Conservation (phyloP, 768 basidiomycete genomes). For the Collybia sp. region DNA sequence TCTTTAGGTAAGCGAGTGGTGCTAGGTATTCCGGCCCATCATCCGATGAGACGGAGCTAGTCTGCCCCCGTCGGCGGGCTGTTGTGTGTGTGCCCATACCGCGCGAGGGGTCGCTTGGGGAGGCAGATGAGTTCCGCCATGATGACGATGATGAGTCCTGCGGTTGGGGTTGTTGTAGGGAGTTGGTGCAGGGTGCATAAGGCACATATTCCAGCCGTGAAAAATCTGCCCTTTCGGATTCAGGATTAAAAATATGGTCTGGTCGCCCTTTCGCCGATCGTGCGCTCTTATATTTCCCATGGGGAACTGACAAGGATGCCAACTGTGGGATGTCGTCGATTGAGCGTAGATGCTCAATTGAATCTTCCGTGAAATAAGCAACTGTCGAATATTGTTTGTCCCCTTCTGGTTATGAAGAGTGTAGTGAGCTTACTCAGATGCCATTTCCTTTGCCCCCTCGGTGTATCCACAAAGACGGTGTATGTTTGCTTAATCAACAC, state of each 20-base stretch:
- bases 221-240: constrained; percentile 30
- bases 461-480: constrained; percentile 69
- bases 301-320: constrained; percentile 51
- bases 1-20: constrained; percentile 66
- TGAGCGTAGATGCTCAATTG: constrained; percentile 51
- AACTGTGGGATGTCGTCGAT: constrained; percentile 60
- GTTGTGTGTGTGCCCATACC: neutral
- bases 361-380: constrained; percentile 77
- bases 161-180: constrained; percentile 15
- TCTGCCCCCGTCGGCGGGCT: constrained; percentile 15
- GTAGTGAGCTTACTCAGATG: constrained; percentile 56
- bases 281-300: constrained; percentile 66
- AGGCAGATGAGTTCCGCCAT: neutral
- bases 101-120: constrained; percentile 1
- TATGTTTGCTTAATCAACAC: constrained; percentile 78
- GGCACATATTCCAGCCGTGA: constrained; percentile 41
- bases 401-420: constrained; percentile 4
- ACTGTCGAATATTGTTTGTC: constrained; percentile 36
- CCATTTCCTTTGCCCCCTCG: constrained; percentile 71
- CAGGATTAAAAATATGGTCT: constrained; percentile 45
- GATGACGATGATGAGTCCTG: constrained; percentile 9
- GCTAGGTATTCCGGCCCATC: constrained; percentile 40
- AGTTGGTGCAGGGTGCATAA: constrained; percentile 26
- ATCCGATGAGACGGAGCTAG: constrained; percentile 24
- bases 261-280: constrained; percentile 57